A percentile compares a stretch with the other conserved stretches of the same genome.
These are phyloP conservation scores for Aureobasidium sp. DNA, from an alignment of 2,329 filamentous ascomycete genomes.

Conservation along the genomic window DNA sequence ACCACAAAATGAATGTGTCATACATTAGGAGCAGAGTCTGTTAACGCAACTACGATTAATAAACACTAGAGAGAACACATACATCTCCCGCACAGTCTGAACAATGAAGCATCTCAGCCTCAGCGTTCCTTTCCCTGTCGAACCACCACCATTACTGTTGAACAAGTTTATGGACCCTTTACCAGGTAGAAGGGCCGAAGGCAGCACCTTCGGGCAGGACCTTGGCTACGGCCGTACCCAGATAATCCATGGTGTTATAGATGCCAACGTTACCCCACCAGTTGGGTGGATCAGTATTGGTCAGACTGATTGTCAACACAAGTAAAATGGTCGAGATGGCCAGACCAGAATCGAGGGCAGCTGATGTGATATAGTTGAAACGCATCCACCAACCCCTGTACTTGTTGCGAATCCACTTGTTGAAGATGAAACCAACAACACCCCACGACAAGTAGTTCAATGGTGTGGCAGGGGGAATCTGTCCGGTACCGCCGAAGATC, in stretches of 20 bases:
- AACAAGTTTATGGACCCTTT: not conserved
- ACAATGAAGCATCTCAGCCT: not conserved
- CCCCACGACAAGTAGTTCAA: constrained; percentile 87
- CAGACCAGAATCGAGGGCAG: constrained; percentile 73
- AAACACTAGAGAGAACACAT: not conserved
- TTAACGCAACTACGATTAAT: not conserved
- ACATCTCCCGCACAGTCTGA: not conserved
- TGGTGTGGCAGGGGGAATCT: constrained; percentile 75
- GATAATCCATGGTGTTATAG: constrained; percentile 23
- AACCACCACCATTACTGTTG: too few relatives aligned
- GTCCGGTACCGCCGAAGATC: constrained; percentile 72
- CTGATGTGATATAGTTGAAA: constrained; percentile 83
- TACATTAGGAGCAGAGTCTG: not conserved
- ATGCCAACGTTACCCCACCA: constrained; percentile 83
- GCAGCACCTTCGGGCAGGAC: constrained; percentile 1
- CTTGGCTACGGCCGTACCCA: constrained; percentile 22
- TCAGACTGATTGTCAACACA: constrained; percentile 82
- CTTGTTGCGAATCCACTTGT: constrained; percentile 63
- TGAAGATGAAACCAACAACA: constrained; percentile 77
- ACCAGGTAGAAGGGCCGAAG: constrained; percentile 14
- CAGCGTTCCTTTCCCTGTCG: too few relatives aligned
- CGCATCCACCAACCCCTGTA: constrained; percentile 78
- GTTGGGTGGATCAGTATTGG: constrained; percentile 63
- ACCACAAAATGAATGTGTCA: not conserved
- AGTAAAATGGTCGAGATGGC: constrained; percentile 77